phyloP scores from a whole-genome alignment of 2,329 filamentous ascomycete genomes.

The Beauveria rudraprayagi region DNA sequence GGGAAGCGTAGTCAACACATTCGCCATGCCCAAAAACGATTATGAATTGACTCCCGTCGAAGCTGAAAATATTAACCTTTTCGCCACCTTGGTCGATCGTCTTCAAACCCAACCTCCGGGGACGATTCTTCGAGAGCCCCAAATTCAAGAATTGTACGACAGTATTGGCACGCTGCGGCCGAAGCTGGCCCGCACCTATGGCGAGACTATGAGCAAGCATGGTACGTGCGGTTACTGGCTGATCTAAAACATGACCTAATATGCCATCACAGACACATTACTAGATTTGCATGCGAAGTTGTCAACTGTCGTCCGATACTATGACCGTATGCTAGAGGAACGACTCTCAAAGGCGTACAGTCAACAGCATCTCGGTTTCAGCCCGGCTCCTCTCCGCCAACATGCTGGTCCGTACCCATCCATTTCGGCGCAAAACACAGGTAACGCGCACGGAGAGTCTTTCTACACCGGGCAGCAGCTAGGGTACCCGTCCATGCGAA shows the following conservation, averaged over 20 bases:
- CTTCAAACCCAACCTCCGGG: constrained; percentile 91
- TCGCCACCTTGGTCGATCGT: constrained; percentile 86
- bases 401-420: constrained; percentile 62
- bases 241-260: neutral
- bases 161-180: constrained; percentile 89
- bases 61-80: constrained; percentile 95
- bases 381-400: constrained; percentile 42
- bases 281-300: constrained; percentile 92
- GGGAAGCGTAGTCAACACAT: constrained; percentile 35
- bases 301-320: constrained; percentile 92
- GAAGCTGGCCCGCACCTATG: constrained; percentile 90
- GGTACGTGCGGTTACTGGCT: constrained; percentile 43
- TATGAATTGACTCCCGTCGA: constrained; percentile 92
- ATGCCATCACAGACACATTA: constrained; percentile 60
- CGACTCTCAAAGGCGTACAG: constrained; percentile 87
- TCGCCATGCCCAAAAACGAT: constrained; percentile 70
- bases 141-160: constrained; percentile 97
- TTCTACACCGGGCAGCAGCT: constrained; percentile 67
- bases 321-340: constrained; percentile 96
- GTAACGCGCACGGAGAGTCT: constrained; percentile 54
- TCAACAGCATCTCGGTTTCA: constrained; percentile 65
- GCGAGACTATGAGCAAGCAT: constrained; percentile 99
- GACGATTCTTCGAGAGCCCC: constrained; percentile 91
- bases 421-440: constrained; percentile 47
- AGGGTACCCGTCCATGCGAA: constrained; percentile 46